A percentile compares a stretch with the other conserved stretches of the same genome.
Evolutionary conservation across 768 basidiomycete species (phyloP).

Genomic region (Lentinus brumalis): DNA sequence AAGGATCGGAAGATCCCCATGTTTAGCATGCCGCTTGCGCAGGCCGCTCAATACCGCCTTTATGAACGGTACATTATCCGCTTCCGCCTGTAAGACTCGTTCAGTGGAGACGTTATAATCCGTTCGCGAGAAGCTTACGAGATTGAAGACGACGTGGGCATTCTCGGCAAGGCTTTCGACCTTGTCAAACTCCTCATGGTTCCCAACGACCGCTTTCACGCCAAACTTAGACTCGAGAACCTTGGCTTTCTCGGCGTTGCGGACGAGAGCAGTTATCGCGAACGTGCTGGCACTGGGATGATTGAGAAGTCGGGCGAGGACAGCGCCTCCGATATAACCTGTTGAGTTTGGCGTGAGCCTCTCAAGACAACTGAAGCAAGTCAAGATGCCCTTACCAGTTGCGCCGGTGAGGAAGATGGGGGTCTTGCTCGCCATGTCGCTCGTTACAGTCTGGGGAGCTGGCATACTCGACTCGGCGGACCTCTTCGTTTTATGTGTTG

Average conservation of each 20-base stretch:
- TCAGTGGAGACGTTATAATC: too few species aligned
- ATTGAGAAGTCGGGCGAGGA: slow-evolving; percentile 46
- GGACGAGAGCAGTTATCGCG: slow-evolving; percentile 48
- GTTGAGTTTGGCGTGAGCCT: not conserved
- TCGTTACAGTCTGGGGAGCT: too few species aligned
- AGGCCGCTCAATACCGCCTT: slow-evolving; percentile 53
- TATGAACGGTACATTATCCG: slow-evolving; percentile 48
- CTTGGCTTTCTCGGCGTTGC: slow-evolving; percentile 40
- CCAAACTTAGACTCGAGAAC: slow-evolving; percentile 13
- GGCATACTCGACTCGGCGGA: too few species aligned
- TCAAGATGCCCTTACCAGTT: slow-evolving; percentile 34
- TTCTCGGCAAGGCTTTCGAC: slow-evolving; percentile 40
- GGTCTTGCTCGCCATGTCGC: too few species aligned
- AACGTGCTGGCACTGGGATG: slow-evolving; percentile 44
- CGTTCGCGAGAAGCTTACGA: not conserved
- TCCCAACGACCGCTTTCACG: slow-evolving; percentile 20
- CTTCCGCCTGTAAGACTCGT: slow-evolving; percentile 39
- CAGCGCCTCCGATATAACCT: slow-evolving; percentile 44
- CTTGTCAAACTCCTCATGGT: slow-evolving; percentile 35
- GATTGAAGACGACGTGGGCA: slow-evolving; percentile 38
- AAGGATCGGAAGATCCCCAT: slow-evolving; percentile 46
- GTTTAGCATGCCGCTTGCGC: slow-evolving; percentile 45
- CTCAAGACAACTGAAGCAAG: not conserved
- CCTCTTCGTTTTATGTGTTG: too few species aligned
- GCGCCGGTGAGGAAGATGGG: slow-evolving; percentile 44